Base-by-base conservation (phyloP, 768 basidiomycete genomes). In the Dacryopinax spathularia region DNA sequence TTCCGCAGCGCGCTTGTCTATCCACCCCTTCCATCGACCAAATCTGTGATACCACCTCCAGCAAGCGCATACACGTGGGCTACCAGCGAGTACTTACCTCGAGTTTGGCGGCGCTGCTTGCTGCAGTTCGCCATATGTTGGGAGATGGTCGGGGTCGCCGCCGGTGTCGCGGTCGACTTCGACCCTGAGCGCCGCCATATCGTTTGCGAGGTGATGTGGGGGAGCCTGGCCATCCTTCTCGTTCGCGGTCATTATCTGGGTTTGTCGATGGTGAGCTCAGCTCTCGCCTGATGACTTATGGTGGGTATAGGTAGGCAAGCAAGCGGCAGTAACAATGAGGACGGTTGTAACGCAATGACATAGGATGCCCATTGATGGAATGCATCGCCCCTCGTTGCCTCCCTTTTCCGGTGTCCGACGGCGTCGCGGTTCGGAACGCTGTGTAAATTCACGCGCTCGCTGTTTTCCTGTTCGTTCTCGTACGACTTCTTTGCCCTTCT, bases 11-110 rank as follows among this genome's bases (percentile, higher is more conserved):
- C 89, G 81, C 73, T 91, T 92, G 76, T 92, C 89, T 63, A 92
- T 87, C 89, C 89, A 92, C 5, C 84, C 83, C 70, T 80, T 82
- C 89, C 89, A 92, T 64, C 89, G 78, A 20, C 89, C 89, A 69
- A 91, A 91, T 69, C 89, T 91, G 68, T 9, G 20, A 43, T 29
- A 35, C 18, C 39, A 44, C n/a, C 3, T 31, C 25, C 64, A 15
- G 66, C 64, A 65, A 63, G 34, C 60, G 18, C 60, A n/a, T 39
- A 63, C 31, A 35, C 15, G 34, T 39, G 33, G 59, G 37, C 27
- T n/a, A n/a, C n/a, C n/a, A n/a, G n/a, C n/a, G n/a, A n/a, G n/a
- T n/a, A n/a, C n/a, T 34, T 36, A 82, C 88, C 89, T 86, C 34
- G 89, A 91, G 75, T 91, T 91, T 3, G 89, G 86, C 43, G 87